Percentiles rank a stretch among this genome's conserved stretches.
Conservation (phyloP, 1,139 yeast genomes). For the Yamadazyma songkhlaensis region DNA sequence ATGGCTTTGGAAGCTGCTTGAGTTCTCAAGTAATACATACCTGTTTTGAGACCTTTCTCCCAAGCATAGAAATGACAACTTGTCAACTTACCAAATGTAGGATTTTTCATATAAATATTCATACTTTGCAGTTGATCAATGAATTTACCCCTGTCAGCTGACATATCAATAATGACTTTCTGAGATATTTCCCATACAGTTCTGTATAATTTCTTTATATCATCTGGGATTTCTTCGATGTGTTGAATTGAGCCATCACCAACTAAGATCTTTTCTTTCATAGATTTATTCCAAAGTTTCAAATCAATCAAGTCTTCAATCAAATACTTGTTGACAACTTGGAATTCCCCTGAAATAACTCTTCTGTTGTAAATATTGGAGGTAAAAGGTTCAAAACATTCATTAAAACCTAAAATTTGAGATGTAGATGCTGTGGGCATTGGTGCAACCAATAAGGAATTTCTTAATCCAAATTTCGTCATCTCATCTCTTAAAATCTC, state of each 20-base stretch:
- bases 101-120: slow-evolving; percentile 80
- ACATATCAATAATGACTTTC: slow-evolving; percentile 84
- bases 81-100: slow-evolving; percentile 93
- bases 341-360: slow-evolving; percentile 86
- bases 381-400: slow-evolving; percentile 89
- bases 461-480: slow-evolving; percentile 65
- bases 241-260: slow-evolving; percentile 86
- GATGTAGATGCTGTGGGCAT: slow-evolving; percentile 97
- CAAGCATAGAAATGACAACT: slow-evolving; percentile 97
- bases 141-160: slow-evolving; percentile 91
- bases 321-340: slow-evolving; percentile 80
- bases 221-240: slow-evolving; percentile 73
- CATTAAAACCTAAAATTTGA: slow-evolving; percentile 84
- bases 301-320: slow-evolving; percentile 77
- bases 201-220: slow-evolving; percentile 75
- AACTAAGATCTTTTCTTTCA: slow-evolving; percentile 77
- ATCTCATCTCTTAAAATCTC: slow-evolving; percentile 60
- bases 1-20: slow-evolving; percentile 95
- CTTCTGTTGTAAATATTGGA: slow-evolving; percentile 85
- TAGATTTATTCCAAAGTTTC: slow-evolving; percentile 76
- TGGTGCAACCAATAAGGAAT: slow-evolving; percentile 83
- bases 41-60: slow-evolving; percentile 96
- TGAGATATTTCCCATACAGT: slow-evolving; percentile 98
- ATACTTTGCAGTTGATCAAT: slow-evolving; percentile 94
- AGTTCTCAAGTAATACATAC: slow-evolving; percentile 95